A percentile compares a stretch with the other conserved stretches of the same genome.
Evolutionary conservation across 805 yeast species (phyloP).

Genomic region (Saccharomycopsis sp.): DNA sequence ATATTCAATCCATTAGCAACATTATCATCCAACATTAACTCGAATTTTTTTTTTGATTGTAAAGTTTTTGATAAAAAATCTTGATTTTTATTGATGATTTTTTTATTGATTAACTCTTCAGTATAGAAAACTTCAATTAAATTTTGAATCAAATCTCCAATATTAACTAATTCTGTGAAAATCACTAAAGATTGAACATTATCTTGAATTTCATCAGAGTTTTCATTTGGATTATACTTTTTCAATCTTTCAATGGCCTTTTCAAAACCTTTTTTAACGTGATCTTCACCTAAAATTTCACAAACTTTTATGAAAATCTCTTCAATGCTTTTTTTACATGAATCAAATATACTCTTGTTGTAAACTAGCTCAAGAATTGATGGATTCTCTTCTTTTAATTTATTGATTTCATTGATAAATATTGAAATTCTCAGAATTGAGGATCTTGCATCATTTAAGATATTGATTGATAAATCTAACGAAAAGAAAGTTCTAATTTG

Average conservation of each 20-base stretch:
- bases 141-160: constrained; percentile 87
- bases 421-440: constrained; percentile 49
- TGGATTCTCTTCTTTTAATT: constrained; percentile 20
- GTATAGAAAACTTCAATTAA: constrained; percentile 86
- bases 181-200: constrained; percentile 76
- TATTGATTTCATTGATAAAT: constrained; percentile 26
- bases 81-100: constrained; percentile 53
- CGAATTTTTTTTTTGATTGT: constrained; percentile 72
- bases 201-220: constrained; percentile 1
- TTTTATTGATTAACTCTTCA: constrained; percentile 54
- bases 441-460: constrained; percentile 57
- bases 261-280: constrained; percentile 75
- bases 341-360: constrained; percentile 21
- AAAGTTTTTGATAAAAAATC: constrained; percentile 74
- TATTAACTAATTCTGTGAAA: constrained; percentile 83
- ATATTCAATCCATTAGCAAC: constrained; percentile 90
- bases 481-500: constrained; percentile 70
- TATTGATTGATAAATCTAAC: constrained; percentile 64
- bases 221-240: constrained; percentile 52
- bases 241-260: constrained; percentile 64
- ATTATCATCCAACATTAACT: constrained; percentile 68
- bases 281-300: constrained; percentile 54
- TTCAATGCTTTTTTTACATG: constrained; percentile 38
- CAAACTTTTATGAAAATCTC: constrained; percentile 62
- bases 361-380: constrained; percentile 25